Evolutionary conservation across 129 eudicot species (phyloP), one percentile per base, ranked within the genome.

Genomic region (Helichrysum umbraculigerum): DNA sequence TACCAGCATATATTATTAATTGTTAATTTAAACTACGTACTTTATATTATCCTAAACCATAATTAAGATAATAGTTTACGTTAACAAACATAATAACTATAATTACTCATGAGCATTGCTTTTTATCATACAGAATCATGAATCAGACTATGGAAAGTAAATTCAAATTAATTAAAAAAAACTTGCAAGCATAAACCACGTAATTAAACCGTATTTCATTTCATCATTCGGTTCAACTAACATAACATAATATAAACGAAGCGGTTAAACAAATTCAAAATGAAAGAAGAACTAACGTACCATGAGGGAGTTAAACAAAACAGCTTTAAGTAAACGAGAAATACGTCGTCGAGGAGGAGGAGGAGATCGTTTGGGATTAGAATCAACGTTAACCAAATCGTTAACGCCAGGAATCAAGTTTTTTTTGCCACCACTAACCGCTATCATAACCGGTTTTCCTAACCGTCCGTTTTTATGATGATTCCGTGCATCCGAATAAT

Each of bases 311-410:
- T 79, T 73, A 32, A 87, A 76, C 54, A 84, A 52, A 29, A 83
- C 83, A 44, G 86, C 76, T 68, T 85, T 81, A 21, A 88, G 44
- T 1, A 73, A 32, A 5, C 88, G 81, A 57, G 83, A 64, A 15
- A 85, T 54, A 6, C 87, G 61, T 0, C 84, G 83, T 41, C 77
- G 76, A 61, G 63, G 51, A 70, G 82, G 32, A 66, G 63, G 50
- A 66, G 79, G 30, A 42, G 50, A 42, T 12, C n/a, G 54, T 47
- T 47, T 47, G n/a, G 17, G 4, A 12, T 14, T 12, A 0, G 54
- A 47, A 3, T 14, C 17, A 47, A 3, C 47, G 44, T 39, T 39
- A 37, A 37, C 11, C 42, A 37, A 37, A 37, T 37, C 11, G 52
- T 44, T 44, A 14, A 14, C 54, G 14, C 12, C 54, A 47, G 54